phyloP scores from a whole-genome alignment of 495 filamentous ascomycete species.

The Xanthoparmelia taractica region DNA sequence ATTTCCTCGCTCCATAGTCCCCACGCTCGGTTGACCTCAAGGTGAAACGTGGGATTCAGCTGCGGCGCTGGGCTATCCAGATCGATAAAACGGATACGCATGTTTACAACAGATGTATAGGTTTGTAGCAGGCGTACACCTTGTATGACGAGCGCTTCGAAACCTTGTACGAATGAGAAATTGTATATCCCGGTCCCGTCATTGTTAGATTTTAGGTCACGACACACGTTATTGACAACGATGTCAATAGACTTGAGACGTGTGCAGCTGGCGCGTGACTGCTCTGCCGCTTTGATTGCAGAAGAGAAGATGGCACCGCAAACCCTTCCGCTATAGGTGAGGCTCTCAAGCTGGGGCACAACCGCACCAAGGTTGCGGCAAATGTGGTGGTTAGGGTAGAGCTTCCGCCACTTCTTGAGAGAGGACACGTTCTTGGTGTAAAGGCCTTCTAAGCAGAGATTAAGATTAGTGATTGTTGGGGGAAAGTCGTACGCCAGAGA shows the following conservation, averaged over 20 bases:
- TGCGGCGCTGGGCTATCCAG: conserved; percentile 48
- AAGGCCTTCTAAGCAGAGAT: conserved; percentile 60
- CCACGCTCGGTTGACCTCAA: conserved; percentile 48
- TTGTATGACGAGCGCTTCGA: conserved; percentile 54
- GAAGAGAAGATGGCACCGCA: conserved; percentile 51
- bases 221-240: conserved; percentile 62
- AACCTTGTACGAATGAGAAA: conserved; percentile 57
- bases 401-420: conserved; percentile 47
- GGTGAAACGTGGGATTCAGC: conserved; percentile 60
- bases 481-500: conserved; percentile 45
- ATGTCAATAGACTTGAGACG: conserved; percentile 58
- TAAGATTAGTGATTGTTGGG: conserved; percentile 48
- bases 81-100: conserved; percentile 66
- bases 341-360: conserved; percentile 50
- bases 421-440: conserved; percentile 51
- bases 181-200: conserved; percentile 61
- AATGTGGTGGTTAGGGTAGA: conserved; percentile 41
- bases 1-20: conserved; percentile 65
- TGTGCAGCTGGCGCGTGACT: conserved; percentile 20
- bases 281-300: conserved; percentile 24
- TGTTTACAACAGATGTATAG: conserved; percentile 45
- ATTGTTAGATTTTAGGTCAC: conserved; percentile 37
- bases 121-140: conserved; percentile 50
- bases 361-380: conserved; percentile 52
- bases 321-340: conserved; percentile 60